These are phyloP conservation scores for Trichothecium sympodiale DNA, from an alignment of 2,329 filamentous ascomycete genomes.

Conservation along the genomic window DNA sequence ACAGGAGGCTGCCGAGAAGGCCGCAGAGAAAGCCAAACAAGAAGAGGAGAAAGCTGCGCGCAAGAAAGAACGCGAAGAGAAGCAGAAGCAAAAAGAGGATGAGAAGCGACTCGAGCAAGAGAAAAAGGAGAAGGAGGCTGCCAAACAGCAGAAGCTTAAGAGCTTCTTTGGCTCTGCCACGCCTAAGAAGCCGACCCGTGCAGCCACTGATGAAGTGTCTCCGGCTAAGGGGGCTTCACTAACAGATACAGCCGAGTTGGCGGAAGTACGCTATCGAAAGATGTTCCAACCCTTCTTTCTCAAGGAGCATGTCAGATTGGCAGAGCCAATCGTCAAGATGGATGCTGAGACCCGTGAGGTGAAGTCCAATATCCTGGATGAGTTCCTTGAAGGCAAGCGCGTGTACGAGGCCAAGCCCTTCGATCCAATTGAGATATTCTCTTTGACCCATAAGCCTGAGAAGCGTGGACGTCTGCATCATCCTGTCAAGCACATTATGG, in stretches of 20 bases:
- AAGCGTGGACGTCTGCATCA: constrained; percentile 36
- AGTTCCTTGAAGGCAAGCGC: constrained; percentile 37
- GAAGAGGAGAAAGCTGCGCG: too few relatives aligned
- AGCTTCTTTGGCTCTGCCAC: constrained; percentile 32
- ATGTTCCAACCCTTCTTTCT: constrained; percentile 75
- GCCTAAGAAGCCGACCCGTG: constrained; percentile 25
- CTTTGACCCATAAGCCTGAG: constrained; percentile 25
- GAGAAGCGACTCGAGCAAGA: constrained; percentile 26
- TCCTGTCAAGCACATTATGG: constrained; percentile 51
- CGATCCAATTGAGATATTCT: constrained; percentile 32
- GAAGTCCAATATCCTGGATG: constrained; percentile 41
- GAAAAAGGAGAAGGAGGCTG: constrained; percentile 38
- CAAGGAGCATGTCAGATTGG: constrained; percentile 61
- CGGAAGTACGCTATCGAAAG: constrained; percentile 48
- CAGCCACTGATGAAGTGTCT: constrained; percentile 10
- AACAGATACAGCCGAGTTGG: constrained; percentile 8
- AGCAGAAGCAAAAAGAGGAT: constrained; percentile 39
- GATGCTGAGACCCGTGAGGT: constrained; percentile 43
- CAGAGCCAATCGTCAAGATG: constrained; percentile 44
- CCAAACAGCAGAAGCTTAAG: constrained; percentile 34
- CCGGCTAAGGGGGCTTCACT: constrained; percentile 14
- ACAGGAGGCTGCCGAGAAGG: constrained; percentile 11
- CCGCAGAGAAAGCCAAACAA: background rate
- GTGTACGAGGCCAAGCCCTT: constrained; percentile 24
- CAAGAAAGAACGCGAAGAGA: constrained; percentile 29